Percentiles rank a stretch among this genome's conserved stretches.
Conservation (phyloP, 2,329 filamentous ascomycete genomes). For the Verticillium longisporum region DNA sequence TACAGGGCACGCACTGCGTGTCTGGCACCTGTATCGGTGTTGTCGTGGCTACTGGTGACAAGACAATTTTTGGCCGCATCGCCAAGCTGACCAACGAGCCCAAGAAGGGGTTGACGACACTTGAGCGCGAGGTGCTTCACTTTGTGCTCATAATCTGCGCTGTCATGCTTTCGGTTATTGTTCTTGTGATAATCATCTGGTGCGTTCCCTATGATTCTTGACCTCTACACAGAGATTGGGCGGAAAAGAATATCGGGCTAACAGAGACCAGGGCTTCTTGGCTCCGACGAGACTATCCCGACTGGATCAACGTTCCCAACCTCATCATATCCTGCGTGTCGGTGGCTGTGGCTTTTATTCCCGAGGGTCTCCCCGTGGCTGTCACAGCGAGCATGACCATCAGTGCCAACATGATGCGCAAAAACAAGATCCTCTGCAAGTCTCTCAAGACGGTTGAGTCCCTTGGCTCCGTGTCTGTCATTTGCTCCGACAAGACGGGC, state of each 20-base stretch:
- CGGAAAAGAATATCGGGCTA: conserved; percentile 33
- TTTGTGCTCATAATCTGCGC: conserved; percentile 70
- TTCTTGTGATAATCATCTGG: conserved; percentile 50
- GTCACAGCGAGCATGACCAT: conserved; percentile 40
- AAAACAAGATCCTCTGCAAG: conserved; percentile 57
- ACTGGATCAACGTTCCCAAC: conserved; percentile 65
- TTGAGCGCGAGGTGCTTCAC: conserved; percentile 66
- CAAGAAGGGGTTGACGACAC: conserved; percentile 58
- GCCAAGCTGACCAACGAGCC: conserved; percentile 65
- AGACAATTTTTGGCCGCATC: conserved; percentile 70
- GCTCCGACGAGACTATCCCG: conserved; percentile 58
- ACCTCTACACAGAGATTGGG: too few relatives aligned
- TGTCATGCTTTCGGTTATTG: conserved; percentile 48
- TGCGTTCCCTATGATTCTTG: conserved; percentile 8
- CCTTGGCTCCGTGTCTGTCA: conserved; percentile 63
- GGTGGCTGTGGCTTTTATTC: conserved; percentile 55
- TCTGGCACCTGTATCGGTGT: conserved; percentile 60
- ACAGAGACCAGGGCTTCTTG: conserved; percentile 51
- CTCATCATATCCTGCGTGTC: conserved; percentile 53
- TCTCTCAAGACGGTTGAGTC: conserved; percentile 63
- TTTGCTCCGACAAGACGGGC: conserved; percentile 71
- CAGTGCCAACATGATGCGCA: conserved; percentile 66
- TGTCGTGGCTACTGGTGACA: conserved; percentile 65
- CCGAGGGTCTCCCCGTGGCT: conserved; percentile 57
- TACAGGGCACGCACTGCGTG: conserved; percentile 75